Base-by-base conservation (phyloP, 2,329 filamentous ascomycete species). In the Trichoderma polysporum region DNA sequence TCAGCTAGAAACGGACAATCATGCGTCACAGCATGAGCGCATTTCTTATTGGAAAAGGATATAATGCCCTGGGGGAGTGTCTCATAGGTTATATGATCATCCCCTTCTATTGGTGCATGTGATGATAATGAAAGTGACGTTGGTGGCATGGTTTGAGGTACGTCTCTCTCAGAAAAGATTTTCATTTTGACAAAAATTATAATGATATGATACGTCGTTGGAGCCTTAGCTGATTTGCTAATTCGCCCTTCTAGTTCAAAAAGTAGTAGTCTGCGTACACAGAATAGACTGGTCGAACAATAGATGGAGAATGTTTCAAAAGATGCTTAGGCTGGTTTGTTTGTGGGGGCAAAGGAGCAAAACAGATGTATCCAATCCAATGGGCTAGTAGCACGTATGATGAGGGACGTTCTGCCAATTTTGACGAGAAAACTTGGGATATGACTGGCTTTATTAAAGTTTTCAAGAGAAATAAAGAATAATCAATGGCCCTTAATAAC, bases 1-100 rank as follows among this genome's bases (percentile, higher is more conserved):
- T 76, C 74, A 9, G 73, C 71, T 15, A 76, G 68, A 49, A 70
- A 73, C 4, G 73, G 72, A 59, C 74, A 76, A 15, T 69, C 45
- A 50, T 76, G 74, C 12, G 72, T 73, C 19, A 66, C 41, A 12
- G 69, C 62, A 52, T 76, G 74, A 17, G 73, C 73, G 59, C 74
- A 76, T 52, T 63, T 71, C 60, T 74, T 75, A 71, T 76, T 76
- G 8, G 74, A 72, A 13, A 71, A 54, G 13, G 64, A 69, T 45
- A 64, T 33, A 31, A 72, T 68, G 45, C 61, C 69, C n/a, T 58
- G 68, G 19, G 68, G 31, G 27, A 66, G n/a, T 6, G 19, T 41
- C 25, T 47, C 60, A 47, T 35, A 66, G 61, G 27, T 25, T 58
- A 31, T 15, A 29, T 56, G 31, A 56, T 31, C 33, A 8, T 53